Evolutionary conservation across 768 basidiomycete genomes (phyloP).

Genomic region (Suillus variegatus): DNA sequence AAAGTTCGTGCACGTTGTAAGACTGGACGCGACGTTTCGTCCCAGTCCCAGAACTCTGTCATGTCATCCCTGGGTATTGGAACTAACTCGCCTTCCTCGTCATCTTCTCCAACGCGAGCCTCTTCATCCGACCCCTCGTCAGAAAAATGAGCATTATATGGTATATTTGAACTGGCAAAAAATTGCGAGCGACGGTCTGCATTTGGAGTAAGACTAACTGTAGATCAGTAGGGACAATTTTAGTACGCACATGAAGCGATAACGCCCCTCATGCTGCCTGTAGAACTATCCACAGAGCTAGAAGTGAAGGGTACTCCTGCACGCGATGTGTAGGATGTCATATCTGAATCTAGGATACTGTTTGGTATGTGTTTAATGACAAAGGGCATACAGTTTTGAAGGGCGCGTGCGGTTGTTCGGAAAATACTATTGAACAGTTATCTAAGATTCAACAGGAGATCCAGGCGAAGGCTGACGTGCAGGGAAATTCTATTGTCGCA

Average conservation of each 20-base stretch:
- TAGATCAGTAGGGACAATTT: background rate
- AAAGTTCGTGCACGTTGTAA: background rate
- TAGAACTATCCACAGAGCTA: conserved; percentile 49
- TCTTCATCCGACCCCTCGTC: conserved; percentile 37
- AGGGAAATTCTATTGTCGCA: no score
- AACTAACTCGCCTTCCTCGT: conserved; percentile 11
- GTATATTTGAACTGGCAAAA: conserved; percentile 60
- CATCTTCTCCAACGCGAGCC: conserved; percentile 17
- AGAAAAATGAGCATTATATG: conserved; percentile 45
- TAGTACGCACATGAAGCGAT: conserved; percentile 57
- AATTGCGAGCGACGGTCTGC: conserved; percentile 71
- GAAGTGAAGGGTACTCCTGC: conserved; percentile 37
- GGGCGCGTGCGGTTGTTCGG: no score
- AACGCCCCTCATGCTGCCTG: conserved; percentile 51
- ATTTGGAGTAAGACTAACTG: conserved; percentile 8
- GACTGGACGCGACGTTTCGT: conserved; percentile 13
- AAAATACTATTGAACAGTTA: no score
- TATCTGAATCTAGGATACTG: conserved; percentile 17
- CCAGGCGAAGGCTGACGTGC: background rate
- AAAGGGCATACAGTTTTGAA: background rate
- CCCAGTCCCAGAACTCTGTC: conserved; percentile 23
- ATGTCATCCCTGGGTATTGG: conserved; percentile 15
- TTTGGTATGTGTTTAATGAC: background rate
- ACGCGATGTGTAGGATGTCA: conserved; percentile 48
- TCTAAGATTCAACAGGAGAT: background rate